Percentiles rank a stretch among this genome's conserved stretches.
Conservation (phyloP, 2,329 filamentous ascomycete species). For the Tolypocladium endophyticum region DNA sequence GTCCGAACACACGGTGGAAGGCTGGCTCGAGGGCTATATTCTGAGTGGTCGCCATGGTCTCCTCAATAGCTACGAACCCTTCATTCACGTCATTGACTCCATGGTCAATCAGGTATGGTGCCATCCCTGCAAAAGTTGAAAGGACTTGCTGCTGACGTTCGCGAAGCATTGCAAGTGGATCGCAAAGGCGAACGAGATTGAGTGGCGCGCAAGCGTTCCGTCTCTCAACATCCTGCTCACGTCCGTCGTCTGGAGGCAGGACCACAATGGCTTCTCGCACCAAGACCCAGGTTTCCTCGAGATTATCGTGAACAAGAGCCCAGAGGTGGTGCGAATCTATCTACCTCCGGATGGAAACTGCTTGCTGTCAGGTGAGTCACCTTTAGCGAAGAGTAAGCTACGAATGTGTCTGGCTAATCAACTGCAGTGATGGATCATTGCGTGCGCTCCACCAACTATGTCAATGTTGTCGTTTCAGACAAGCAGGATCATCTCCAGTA, state of each 20-base stretch:
- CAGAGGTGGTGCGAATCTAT: constrained; percentile 72
- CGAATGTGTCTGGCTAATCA: not conserved
- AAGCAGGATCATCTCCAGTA: constrained; percentile 73
- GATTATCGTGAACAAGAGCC: constrained; percentile 69
- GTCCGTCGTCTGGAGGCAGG: constrained; percentile 70
- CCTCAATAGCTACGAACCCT: constrained; percentile 74
- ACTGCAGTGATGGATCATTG: constrained; percentile 62
- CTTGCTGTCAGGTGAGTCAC: constrained; percentile 34
- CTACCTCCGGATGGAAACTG: constrained; percentile 73
- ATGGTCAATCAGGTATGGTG: constrained; percentile 62
- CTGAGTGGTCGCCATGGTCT: constrained; percentile 66
- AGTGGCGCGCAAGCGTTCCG: constrained; percentile 63
- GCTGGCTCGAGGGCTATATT: constrained; percentile 71
- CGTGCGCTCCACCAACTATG: constrained; percentile 62
- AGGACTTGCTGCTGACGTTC: not conserved
- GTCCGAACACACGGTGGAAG: constrained; percentile 71
- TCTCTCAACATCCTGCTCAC: constrained; percentile 74
- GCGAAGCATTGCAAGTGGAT: constrained; percentile 68
- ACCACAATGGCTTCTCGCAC: constrained; percentile 77
- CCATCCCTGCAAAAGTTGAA: not conserved
- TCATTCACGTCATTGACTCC: constrained; percentile 73
- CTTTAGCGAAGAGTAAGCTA: not conserved
- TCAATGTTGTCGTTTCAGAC: constrained; percentile 71
- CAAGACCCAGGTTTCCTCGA: constrained; percentile 75
- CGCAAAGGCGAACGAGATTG: constrained; percentile 69